A percentile compares a stretch with the other conserved stretches of the same genome.
Evolutionary conservation across 352 stramenopile genomes (phyloP).

Genomic region (Pythium vanterpoolii): DNA sequence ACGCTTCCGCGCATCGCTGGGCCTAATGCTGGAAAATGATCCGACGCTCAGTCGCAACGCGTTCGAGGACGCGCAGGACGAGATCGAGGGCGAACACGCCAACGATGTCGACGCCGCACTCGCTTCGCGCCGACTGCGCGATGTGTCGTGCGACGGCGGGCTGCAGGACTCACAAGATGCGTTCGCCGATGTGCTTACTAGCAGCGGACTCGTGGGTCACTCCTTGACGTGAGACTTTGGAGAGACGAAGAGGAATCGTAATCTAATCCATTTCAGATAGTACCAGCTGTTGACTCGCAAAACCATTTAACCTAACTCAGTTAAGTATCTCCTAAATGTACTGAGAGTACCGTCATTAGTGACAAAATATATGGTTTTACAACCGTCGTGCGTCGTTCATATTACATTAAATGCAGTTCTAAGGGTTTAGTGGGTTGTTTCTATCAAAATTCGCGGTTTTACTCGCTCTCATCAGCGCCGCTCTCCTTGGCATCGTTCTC

Average conservation of each 20-base stretch:
- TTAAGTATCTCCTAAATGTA: no score
- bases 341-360: no score
- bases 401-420: no score
- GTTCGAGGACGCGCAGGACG: conserved; percentile 47
- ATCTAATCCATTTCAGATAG: neutral
- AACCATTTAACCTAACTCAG: no score
- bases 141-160: conserved; percentile 45
- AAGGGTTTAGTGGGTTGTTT: no score
- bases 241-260: neutral
- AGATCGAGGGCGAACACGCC: conserved; percentile 21
- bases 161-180: conserved; percentile 35
- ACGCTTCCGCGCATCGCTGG: conserved; percentile 38
- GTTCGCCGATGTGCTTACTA: conserved; percentile 29
- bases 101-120: conserved; percentile 33
- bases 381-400: no score
- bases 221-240: neutral
- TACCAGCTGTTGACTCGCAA: no score
- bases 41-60: conserved; percentile 25
- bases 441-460: conserved; percentile 1
- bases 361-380: no score
- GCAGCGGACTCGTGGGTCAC: neutral
- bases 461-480: conserved; percentile 9
- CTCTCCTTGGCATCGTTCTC: conserved; percentile 1
- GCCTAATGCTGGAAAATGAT: conserved; percentile 42
- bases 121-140: conserved; percentile 9